Conservation (phyloP, 2,329 filamentous ascomycete genomes). For the Botrytis squamosa region DNA sequence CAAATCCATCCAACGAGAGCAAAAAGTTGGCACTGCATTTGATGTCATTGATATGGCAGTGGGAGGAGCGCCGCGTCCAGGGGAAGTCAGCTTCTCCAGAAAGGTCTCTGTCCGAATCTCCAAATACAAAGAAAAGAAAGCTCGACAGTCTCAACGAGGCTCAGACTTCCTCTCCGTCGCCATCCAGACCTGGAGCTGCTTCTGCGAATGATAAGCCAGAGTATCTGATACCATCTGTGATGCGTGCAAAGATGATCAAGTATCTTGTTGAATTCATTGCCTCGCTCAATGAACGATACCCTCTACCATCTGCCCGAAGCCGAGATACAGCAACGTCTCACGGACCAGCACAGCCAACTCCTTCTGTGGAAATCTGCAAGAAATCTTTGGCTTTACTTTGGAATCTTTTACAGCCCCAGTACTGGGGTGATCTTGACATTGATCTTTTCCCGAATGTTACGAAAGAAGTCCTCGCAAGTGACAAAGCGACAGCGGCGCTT, state of each 20-base stretch:
- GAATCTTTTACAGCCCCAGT: slow-evolving; percentile 79
- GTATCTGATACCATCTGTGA: slow-evolving; percentile 64
- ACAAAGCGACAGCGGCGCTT: slow-evolving; percentile 66
- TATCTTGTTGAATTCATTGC: slow-evolving; percentile 96
- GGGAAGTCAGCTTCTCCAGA: slow-evolving; percentile 48
- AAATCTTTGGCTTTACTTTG: slow-evolving; percentile 80
- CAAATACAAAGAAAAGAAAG: slow-evolving; percentile 71
- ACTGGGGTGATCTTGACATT: slow-evolving; percentile 89
- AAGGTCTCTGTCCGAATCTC: slow-evolving; percentile 62
- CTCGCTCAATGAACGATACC: slow-evolving; percentile 80
- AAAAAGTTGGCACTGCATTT: slow-evolving; percentile 89
- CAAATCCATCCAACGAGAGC: slow-evolving; percentile 84
- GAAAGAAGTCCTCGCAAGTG: slow-evolving; percentile 78
- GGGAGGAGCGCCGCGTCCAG: slow-evolving; percentile 82
- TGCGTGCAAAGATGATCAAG: slow-evolving; percentile 81
- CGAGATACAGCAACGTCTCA: slow-evolving; percentile 51
- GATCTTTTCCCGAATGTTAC: slow-evolving; percentile 90
- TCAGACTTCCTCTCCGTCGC: slow-evolving; percentile 53
- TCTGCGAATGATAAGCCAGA: slow-evolving; percentile 56
- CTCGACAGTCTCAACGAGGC: slow-evolving; percentile 57
- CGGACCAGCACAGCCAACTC: slow-evolving; percentile 49
- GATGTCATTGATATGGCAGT: slow-evolving; percentile 86
- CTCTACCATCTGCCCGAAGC: slow-evolving; percentile 67
- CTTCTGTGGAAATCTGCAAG: slow-evolving; percentile 75
- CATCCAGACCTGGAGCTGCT: slow-evolving; percentile 43